Percentiles rank a stretch among this genome's conserved stretches.
Conservation (phyloP, 805 yeast genomes). For the Schwanniomyces vanrijiae region DNA sequence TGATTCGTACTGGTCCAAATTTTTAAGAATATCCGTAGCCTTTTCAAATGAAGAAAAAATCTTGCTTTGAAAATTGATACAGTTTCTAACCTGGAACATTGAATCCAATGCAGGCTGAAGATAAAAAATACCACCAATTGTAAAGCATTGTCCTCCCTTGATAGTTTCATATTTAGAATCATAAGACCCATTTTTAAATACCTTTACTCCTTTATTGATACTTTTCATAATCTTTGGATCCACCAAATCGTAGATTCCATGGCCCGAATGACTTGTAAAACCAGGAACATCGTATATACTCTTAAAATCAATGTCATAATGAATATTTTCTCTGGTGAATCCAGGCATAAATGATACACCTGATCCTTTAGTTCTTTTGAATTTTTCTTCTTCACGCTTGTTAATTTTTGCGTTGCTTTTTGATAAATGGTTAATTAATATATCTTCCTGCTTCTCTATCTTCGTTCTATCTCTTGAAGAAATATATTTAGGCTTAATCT, state of each 20-base stretch:
- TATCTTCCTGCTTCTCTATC: slow-evolving; percentile 17
- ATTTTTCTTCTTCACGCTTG: slow-evolving; percentile 11
- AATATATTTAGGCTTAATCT: slow-evolving; percentile 9
- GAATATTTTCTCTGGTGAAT: slow-evolving; percentile 57
- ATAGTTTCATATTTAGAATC: slow-evolving; percentile 35
- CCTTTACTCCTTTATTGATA: slow-evolving; percentile 26
- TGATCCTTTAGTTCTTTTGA: slow-evolving; percentile 39
- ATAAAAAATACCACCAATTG: slow-evolving; percentile 64
- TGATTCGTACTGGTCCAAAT: slow-evolving; percentile 12
- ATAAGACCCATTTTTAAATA: slow-evolving; percentile 29
- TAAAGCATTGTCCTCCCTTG: slow-evolving; percentile 45
- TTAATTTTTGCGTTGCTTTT: neutral
- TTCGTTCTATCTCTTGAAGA: slow-evolving; percentile 8
- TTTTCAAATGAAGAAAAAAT: slow-evolving; percentile 30
- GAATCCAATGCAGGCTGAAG: slow-evolving; percentile 53
- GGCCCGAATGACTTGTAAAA: slow-evolving; percentile 21
- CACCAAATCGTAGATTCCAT: slow-evolving; percentile 29
- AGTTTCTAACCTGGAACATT: slow-evolving; percentile 48
- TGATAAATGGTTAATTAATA: slow-evolving; percentile 6
- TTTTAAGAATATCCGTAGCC: slow-evolving; percentile 20
- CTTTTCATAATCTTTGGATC: slow-evolving; percentile 21
- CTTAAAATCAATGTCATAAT: slow-evolving; percentile 28
- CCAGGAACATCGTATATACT: slow-evolving; percentile 51
- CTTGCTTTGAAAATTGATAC: slow-evolving; percentile 41
- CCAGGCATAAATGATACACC: slow-evolving; percentile 62